Evolutionary conservation across 495 filamentous ascomycete species (phyloP), one percentile per base, ranked within the genome.

Genomic region (Neurospora pannonica): DNA sequence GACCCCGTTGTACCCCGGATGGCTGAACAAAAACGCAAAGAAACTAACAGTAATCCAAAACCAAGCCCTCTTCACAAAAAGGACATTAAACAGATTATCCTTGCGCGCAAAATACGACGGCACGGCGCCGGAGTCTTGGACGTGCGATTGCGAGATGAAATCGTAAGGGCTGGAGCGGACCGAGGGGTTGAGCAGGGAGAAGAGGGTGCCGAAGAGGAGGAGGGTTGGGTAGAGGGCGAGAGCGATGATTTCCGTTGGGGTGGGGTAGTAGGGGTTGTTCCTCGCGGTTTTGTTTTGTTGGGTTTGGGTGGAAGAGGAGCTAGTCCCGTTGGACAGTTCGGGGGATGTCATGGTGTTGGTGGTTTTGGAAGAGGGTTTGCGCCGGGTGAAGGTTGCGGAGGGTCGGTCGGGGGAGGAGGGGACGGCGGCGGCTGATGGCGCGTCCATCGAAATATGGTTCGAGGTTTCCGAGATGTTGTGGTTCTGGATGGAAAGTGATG

Each of bases 21-120:
- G 91, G 28, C 87, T 89, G 28, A 87, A 75, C 3, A 92, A 73
- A 54, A 95, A 91, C 3, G 88, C 74, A 15, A 87, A 79, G 75
- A 97, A 81, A 9, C 92, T 89, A 31, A 87, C 74, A 0, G 92
- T 93, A 28, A 92, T 89, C 96, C 96, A 99, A 39, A 91, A 86
- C 96, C 96, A 99, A 70, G 94, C 96, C 70, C 92, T 87, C 85
- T 99, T 99, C 76, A 99, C 96, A 75, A 99, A 98, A 75, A 93
- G 86, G 67, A 90, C 74, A 81, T 99, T 99, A 87, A 97, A 90
- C 74, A 98, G 72, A 84, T 99, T 99, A 77, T 89, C 85, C 79
- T 98, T 99, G 48, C 90, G 89, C 43, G 94, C 95, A 82, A 98
- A 99, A 87, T 97, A 98, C 78, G 91, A 92, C 60, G 93, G 91